Conservation (phyloP, 345 rosid species). For the Syzygium aromaticum region DNA sequence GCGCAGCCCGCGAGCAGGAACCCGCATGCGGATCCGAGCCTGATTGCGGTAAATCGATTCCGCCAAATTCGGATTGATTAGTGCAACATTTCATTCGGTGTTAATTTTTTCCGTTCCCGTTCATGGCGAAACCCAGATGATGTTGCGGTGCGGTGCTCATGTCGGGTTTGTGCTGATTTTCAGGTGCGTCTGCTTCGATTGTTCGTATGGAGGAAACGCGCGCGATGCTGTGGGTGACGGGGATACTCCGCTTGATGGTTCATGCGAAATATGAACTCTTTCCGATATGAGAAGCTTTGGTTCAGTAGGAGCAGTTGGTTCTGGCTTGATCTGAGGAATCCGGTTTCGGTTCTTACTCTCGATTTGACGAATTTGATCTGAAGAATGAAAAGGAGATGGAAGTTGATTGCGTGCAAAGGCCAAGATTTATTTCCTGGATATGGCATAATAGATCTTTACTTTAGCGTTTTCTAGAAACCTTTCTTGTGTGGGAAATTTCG, state of each 20-base stretch:
- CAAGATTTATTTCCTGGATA: conserved; percentile 5
- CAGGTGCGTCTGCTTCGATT: background rate
- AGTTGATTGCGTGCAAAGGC: conserved; percentile 22
- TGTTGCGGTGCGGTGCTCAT: background rate
- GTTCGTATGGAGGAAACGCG: background rate
- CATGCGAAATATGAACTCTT: background rate
- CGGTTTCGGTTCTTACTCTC: background rate
- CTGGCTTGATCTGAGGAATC: background rate
- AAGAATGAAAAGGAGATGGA: conserved; percentile 18
- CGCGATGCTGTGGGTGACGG: background rate
- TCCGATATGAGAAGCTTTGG: background rate
- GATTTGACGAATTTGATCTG: background rate
- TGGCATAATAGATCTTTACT: background rate
- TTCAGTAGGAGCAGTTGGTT: background rate
- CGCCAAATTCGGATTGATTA: background rate
- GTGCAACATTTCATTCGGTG: background rate
- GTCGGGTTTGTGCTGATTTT: background rate
- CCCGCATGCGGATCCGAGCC: background rate
- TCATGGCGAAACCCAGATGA: background rate
- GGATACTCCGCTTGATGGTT: background rate
- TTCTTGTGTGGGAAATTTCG: conserved; percentile 3
- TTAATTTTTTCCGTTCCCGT: background rate
- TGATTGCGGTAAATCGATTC: background rate
- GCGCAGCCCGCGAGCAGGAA: background rate
- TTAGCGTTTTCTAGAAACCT: background rate